Evolutionary conservation across 2,329 filamentous ascomycete genomes (phyloP).

Genomic region (Leptosphaerulina australis): DNA sequence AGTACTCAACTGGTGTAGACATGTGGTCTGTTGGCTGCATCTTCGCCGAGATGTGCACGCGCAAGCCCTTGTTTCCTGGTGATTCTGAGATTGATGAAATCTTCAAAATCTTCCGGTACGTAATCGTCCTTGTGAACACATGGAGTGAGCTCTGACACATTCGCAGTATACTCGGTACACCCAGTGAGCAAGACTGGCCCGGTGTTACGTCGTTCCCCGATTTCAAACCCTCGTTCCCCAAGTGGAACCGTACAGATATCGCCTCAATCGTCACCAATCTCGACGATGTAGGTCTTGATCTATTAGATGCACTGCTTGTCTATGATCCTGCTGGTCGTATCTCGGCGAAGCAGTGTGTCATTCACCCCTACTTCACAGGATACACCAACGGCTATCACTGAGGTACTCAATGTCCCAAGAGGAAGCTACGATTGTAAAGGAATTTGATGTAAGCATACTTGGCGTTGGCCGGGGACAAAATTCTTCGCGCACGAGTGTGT

Average conservation of each 20-base stretch:
- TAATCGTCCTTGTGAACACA: background rate
- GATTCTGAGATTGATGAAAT: constrained; percentile 95
- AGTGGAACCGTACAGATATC: constrained; percentile 77
- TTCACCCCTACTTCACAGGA: constrained; percentile 79
- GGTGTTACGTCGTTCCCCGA: constrained; percentile 94
- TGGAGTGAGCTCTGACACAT: constrained; percentile 14
- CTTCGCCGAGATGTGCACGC: constrained; percentile 95
- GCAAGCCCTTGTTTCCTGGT: constrained; percentile 89
- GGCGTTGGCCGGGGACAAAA: constrained; percentile 17
- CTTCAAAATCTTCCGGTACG: constrained; percentile 90
- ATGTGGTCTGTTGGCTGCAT: constrained; percentile 97
- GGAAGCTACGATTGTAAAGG: constrained; percentile 41
- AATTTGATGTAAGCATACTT: constrained; percentile 29
- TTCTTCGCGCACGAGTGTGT: constrained; percentile 15
- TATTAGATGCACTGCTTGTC: constrained; percentile 74
- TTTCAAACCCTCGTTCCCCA: constrained; percentile 90
- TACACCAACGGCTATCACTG: constrained; percentile 52
- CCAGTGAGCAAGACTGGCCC: constrained; percentile 81
- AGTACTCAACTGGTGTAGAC: constrained; percentile 92
- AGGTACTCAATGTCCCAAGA: constrained; percentile 21
- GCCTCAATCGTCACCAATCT: constrained; percentile 72
- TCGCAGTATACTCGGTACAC: constrained; percentile 72
- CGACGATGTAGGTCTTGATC: constrained; percentile 72
- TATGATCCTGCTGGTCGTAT: constrained; percentile 88
- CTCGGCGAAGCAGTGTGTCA: constrained; percentile 84